Evolutionary conservation across 495 filamentous ascomycete species (phyloP).

Genomic region (Entonaema liquescens): DNA sequence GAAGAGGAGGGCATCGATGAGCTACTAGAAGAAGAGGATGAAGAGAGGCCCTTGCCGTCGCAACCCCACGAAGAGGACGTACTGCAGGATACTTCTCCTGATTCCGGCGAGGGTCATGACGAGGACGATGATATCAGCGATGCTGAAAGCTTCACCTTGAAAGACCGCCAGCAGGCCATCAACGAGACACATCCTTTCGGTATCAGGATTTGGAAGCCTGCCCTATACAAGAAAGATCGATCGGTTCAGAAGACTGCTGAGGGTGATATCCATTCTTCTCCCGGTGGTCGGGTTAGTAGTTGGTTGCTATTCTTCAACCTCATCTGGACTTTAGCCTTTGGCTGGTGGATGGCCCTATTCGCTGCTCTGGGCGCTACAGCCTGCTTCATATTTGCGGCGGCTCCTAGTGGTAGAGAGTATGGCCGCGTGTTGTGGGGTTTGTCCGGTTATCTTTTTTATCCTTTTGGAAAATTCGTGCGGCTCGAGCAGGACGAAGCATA

Average conservation of each 20-base stretch:
- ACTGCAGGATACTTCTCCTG: conserved; percentile 35
- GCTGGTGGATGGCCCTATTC: conserved; percentile 94
- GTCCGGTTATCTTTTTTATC: conserved; percentile 88
- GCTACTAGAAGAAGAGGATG: conserved; percentile 43
- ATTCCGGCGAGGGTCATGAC: conserved; percentile 55
- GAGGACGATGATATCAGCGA: conserved; percentile 73
- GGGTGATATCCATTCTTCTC: conserved; percentile 95
- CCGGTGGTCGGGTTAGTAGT: conserved; percentile 83
- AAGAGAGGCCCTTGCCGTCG: conserved; percentile 35
- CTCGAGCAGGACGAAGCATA: conserved; percentile 94
- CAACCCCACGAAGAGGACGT: conserved; percentile 49
- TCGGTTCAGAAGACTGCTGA: conserved; percentile 97
- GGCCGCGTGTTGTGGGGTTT: conserved; percentile 85
- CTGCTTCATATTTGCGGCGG: conserved; percentile 82
- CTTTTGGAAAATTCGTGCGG: conserved; percentile 94
- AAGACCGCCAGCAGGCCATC: conserved; percentile 96
- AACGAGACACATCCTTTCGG: conserved; percentile 99
- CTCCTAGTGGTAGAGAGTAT: conserved; percentile 83
- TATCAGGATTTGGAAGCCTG: conserved; percentile 98
- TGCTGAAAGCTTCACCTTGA: conserved; percentile 83
- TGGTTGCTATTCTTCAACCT: conserved; percentile 88
- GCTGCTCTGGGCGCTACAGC: conserved; percentile 74
- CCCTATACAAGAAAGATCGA: conserved; percentile 95
- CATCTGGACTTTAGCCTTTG: conserved; percentile 90
- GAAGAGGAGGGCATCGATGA: conserved; percentile 57